Evolutionary conservation across 2,329 filamentous ascomycete genomes (phyloP).

Genomic region (Clarireedia homoeocarpa): DNA sequence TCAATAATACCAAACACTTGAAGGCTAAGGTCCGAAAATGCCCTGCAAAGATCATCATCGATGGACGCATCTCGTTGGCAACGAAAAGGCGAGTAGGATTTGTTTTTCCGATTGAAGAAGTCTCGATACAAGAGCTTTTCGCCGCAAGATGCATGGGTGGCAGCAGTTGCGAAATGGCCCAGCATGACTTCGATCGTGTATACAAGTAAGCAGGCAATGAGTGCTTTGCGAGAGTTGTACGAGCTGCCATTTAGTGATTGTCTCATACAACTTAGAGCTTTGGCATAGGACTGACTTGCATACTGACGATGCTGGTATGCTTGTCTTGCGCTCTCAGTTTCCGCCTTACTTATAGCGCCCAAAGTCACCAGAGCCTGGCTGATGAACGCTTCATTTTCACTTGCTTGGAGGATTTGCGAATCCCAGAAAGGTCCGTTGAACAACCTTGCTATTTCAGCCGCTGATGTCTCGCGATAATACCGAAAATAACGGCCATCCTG

Average conservation of each 20-base stretch:
- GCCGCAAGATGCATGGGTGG: constrained; percentile 3
- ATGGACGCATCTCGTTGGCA: background rate
- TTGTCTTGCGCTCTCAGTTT: background rate
- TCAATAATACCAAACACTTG: constrained; percentile 8
- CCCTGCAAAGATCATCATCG: constrained; percentile 4
- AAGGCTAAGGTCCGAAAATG: constrained; percentile 5
- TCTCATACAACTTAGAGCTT: constrained; percentile 8
- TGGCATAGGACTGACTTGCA: constrained; percentile 5
- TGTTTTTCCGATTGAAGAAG: background rate
- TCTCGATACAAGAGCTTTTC: constrained; percentile 6
- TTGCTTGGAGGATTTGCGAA: constrained; percentile 16
- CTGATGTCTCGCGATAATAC: constrained; percentile 14
- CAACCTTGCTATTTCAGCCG: constrained; percentile 12
- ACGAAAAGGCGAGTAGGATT: background rate
- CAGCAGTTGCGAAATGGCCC: constrained; percentile 6
- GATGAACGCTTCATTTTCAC: constrained; percentile 15
- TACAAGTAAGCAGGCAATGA: constrained; percentile 9
- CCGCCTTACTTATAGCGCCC: constrained; percentile 13
- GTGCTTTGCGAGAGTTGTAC: constrained; percentile 2
- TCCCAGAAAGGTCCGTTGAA: constrained; percentile 14
- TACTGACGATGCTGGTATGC: constrained; percentile 4
- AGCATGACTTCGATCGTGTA: constrained; percentile 12
- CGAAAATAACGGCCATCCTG: constrained; percentile 14
- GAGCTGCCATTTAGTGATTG: background rate
- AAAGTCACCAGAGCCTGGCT: constrained; percentile 17